phyloP scores from a whole-genome alignment of 2,329 filamentous ascomycete genomes.

The Verticillium tricorpus region DNA sequence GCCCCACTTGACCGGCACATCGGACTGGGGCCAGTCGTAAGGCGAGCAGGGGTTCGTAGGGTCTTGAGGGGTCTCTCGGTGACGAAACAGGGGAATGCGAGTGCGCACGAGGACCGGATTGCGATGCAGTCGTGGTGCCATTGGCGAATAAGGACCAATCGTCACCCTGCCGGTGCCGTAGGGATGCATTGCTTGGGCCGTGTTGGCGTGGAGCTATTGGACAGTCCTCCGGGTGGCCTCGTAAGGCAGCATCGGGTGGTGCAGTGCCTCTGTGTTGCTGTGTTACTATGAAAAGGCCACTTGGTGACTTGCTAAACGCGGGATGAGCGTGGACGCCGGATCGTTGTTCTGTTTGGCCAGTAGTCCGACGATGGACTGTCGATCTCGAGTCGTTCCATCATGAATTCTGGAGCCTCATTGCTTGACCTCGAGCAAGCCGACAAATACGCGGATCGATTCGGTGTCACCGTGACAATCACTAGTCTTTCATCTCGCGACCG shows the following conservation, averaged over 20 bases:
- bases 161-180: neutral
- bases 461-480: neutral
- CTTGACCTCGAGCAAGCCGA: neutral
- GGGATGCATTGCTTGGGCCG: neutral
- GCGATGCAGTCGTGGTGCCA: neutral
- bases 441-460: neutral
- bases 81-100: neutral
- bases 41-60: neutral
- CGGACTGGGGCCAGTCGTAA: neutral
- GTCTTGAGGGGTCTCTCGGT: neutral
- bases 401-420: neutral
- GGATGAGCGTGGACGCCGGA: neutral
- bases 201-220: neutral
- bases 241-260: constrained; percentile 8
- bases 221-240: constrained; percentile 4
- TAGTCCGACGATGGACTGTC: neutral
- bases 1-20: neutral
- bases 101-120: neutral
- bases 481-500: no score
- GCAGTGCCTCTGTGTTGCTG: neutral
- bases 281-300: neutral
- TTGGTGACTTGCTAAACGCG: neutral
- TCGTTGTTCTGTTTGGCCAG: no score
- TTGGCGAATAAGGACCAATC: neutral
- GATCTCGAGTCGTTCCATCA: neutral